These are phyloP conservation scores for Pulveroboletus frians DNA, from an alignment of 768 basidiomycete genomes.

Conservation along the genomic window DNA sequence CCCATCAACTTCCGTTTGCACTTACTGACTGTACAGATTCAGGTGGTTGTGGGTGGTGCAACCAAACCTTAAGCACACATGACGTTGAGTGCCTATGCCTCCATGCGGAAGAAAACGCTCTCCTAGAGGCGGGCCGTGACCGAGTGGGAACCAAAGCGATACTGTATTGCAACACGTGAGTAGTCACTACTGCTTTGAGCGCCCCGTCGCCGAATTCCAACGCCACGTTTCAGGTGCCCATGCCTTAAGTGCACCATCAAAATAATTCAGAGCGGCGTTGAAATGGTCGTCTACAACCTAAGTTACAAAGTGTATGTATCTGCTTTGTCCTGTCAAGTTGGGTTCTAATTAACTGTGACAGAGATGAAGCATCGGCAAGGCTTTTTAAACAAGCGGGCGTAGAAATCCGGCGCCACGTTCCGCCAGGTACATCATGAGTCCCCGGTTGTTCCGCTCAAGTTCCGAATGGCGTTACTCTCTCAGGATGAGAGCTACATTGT, in stretches of 20 bases:
- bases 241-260: constrained; percentile 96
- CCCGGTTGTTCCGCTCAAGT: not conserved
- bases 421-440: constrained; percentile 29
- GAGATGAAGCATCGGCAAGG: constrained; percentile 76
- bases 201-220: not conserved
- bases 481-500: constrained; percentile 33
- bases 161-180: constrained; percentile 97
- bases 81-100: constrained; percentile 85
- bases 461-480: constrained; percentile 20
- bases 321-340: not conserved
- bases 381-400: constrained; percentile 81
- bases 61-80: constrained; percentile 42
- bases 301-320: constrained; percentile 86
- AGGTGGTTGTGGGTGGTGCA: constrained; percentile 86
- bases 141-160: constrained; percentile 76
- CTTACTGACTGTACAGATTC: constrained; percentile 55
- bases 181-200: not conserved
- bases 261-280: constrained; percentile 92
- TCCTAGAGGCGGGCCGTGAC: constrained; percentile 90
- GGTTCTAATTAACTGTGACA: constrained; percentile 25
- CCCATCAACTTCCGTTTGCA: constrained; percentile 13
- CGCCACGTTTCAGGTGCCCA: constrained; percentile 65
- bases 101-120: constrained; percentile 97
- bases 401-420: constrained; percentile 66
- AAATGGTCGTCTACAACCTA: constrained; percentile 89